phyloP scores from a whole-genome alignment of 331 rosid species.

The Spiraea crenata region DNA sequence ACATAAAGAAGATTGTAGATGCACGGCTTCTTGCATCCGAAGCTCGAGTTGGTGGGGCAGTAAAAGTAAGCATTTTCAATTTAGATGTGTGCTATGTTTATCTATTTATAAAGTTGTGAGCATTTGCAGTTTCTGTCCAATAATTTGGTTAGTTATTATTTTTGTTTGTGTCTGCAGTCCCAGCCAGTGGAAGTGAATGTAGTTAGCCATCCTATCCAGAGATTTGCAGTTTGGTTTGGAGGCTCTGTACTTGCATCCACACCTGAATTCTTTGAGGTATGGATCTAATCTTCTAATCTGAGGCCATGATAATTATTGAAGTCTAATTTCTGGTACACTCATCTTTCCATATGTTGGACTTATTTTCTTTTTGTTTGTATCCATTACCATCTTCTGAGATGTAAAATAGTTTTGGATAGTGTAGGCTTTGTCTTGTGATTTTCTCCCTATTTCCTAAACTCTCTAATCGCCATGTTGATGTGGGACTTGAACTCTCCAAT shows the following conservation, averaged over 20 bases:
- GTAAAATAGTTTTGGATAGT: background rate
- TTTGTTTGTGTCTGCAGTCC: slow-evolving; percentile 44
- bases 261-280: slow-evolving; percentile 88
- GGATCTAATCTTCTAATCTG: slow-evolving; percentile 20
- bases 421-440: background rate
- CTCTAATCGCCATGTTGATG: background rate
- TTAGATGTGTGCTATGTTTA: background rate
- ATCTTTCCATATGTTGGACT: background rate
- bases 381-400: background rate
- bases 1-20: slow-evolving; percentile 89
- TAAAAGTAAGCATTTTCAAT: slow-evolving; percentile 52
- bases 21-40: slow-evolving; percentile 87
- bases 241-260: slow-evolving; percentile 99
- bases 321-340: slow-evolving; percentile 1
- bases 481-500: background rate
- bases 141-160: slow-evolving; percentile 3
- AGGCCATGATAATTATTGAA: background rate
- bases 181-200: slow-evolving; percentile 99
- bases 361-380: too few relatives aligned
- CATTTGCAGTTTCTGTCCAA: background rate
- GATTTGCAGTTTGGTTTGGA: slow-evolving; percentile 99
- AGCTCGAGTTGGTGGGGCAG: slow-evolving; percentile 69
- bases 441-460: background rate
- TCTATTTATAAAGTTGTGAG: background rate
- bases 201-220: slow-evolving; percentile 94